Evolutionary conservation across 2,329 filamentous ascomycete species (phyloP).

Genomic region (Penicillium sp.): DNA sequence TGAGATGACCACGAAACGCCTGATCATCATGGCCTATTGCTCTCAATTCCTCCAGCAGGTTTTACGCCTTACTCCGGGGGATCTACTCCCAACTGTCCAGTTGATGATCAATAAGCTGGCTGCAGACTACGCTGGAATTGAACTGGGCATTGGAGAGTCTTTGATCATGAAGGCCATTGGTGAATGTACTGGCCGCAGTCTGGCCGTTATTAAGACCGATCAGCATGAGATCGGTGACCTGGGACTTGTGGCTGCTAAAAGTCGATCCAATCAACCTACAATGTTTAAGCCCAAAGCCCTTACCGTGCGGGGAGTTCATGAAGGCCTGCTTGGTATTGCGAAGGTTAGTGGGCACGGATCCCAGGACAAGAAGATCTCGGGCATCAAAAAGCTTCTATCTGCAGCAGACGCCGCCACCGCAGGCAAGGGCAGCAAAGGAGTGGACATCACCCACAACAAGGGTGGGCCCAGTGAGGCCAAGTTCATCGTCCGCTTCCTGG

Average conservation of each 20-base stretch:
- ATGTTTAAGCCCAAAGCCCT: constrained; percentile 98
- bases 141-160: constrained; percentile 97
- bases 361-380: constrained; percentile 85
- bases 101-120: constrained; percentile 98
- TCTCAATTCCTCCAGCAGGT: constrained; percentile 91
- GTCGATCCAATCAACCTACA: constrained; percentile 88
- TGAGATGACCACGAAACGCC: constrained; percentile 88
- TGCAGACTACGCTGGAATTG: constrained; percentile 93
- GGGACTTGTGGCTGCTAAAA: constrained; percentile 92
- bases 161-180: constrained; percentile 99
- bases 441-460: constrained; percentile 90
- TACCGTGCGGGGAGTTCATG: constrained; percentile 82
- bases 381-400: constrained; percentile 95
- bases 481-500: constrained; percentile 86
- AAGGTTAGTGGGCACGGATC: constrained; percentile 83
- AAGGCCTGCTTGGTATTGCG: constrained; percentile 84
- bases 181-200: constrained; percentile 83
- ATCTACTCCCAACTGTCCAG: constrained; percentile 83
- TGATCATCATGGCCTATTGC: constrained; percentile 86
- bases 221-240: constrained; percentile 96
- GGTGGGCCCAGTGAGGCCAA: constrained; percentile 94
- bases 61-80: constrained; percentile 82
- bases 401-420: constrained; percentile 73
- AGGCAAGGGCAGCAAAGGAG: constrained; percentile 62
- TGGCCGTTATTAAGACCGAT: constrained; percentile 88